These are phyloP conservation scores for Aureobasidium sp. DNA, from an alignment of 2,329 filamentous ascomycete species.

Conservation along the genomic window DNA sequence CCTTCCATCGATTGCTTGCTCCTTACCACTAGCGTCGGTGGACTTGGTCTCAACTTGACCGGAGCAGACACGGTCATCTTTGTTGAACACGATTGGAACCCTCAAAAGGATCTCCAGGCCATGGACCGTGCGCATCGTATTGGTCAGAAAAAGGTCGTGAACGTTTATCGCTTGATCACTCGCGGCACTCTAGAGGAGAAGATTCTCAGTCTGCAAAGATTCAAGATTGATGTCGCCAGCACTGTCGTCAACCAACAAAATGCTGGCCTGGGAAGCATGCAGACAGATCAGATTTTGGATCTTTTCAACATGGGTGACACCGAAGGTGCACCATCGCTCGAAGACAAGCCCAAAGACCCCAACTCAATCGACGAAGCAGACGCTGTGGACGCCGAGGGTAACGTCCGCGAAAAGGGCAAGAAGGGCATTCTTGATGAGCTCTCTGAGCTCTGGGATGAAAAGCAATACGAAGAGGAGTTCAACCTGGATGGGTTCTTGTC, in stretches of 20 bases:
- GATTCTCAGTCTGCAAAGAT: conserved; percentile 89
- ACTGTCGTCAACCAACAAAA: conserved; percentile 99
- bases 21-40: conserved; percentile 89
- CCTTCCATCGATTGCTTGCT: conserved; percentile 92
- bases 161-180: conserved; percentile 94
- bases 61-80: conserved; percentile 98
- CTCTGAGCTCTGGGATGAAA: conserved; percentile 93
- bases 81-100: conserved; percentile 99
- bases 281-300: conserved; percentile 95
- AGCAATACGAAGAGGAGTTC: conserved; percentile 97
- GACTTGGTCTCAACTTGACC: conserved; percentile 87
- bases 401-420: conserved; percentile 89
- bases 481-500: conserved; percentile 92
- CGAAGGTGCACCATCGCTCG: conserved; percentile 29
- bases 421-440: conserved; percentile 94
- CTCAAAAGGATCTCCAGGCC: conserved; percentile 94
- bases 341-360: conserved; percentile 37
- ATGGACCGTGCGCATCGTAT: conserved; percentile 99
- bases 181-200: conserved; percentile 96
- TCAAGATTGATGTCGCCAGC: conserved; percentile 97
- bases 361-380: conserved; percentile 70
- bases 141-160: conserved; percentile 99
- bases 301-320: conserved; percentile 87
- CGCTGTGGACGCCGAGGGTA: conserved; percentile 68
- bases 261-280: conserved; percentile 87